phyloP scores from a whole-genome alignment of 169 alveolate species.

The Plasmodium adleri region DNA sequence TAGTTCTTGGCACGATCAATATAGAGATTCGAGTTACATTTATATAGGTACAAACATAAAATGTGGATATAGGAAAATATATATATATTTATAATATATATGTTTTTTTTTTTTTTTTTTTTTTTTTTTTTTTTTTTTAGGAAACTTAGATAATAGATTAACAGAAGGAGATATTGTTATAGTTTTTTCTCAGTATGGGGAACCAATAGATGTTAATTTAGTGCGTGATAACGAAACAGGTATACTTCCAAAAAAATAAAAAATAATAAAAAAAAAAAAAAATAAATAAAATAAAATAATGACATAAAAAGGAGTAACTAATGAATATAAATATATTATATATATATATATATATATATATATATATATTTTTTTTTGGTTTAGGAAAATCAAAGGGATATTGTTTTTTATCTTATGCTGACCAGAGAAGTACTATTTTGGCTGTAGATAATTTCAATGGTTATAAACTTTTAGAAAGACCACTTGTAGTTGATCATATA shows the following conservation, averaged over 20 bases:
- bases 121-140: constrained; percentile 22
- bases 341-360: no score
- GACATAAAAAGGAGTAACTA: neutral
- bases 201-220: constrained; percentile 95
- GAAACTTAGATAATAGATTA: constrained; percentile 94
- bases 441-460: constrained; percentile 99
- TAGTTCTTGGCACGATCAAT: constrained; percentile 88
- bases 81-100: neutral
- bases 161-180: constrained; percentile 98
- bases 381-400: constrained; percentile 94
- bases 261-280: neutral
- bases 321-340: neutral
- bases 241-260: constrained; percentile 13
- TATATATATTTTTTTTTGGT: neutral
- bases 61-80: neutral
- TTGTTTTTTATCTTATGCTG: constrained; percentile 97
- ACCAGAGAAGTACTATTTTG: constrained; percentile 97
- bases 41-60: constrained; percentile 77
- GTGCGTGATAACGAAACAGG: constrained; percentile 97
- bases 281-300: neutral
- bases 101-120: neutral
- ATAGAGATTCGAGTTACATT: constrained; percentile 85
- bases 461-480: constrained; percentile 90
- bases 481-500: constrained; percentile 96
- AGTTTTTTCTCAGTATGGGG: constrained; percentile 98